Evolutionary conservation across 805 yeast species (phyloP).

Genomic region (Candida dendrica): DNA sequence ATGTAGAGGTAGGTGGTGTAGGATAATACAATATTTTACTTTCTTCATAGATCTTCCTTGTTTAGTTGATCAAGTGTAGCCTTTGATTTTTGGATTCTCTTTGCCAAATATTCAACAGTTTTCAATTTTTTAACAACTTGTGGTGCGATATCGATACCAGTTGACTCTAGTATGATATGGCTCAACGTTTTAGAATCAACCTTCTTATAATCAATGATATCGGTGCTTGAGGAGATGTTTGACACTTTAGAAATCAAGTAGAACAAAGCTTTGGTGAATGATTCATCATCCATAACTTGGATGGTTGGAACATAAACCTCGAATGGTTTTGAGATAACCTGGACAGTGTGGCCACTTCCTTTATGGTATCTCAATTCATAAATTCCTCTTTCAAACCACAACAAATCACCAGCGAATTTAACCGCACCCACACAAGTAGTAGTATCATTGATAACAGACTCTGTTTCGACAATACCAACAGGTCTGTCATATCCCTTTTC

Average conservation of each 20-base stretch:
- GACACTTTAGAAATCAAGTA: conserved; percentile 15
- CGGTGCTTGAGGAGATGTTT: conserved; percentile 12
- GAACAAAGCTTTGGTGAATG: conserved; percentile 24
- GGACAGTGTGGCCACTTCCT: conserved; percentile 62
- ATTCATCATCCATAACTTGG: conserved; percentile 22
- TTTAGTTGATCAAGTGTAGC: conserved; percentile 16
- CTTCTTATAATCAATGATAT: conserved; percentile 18
- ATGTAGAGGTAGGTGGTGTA: too few relatives aligned
- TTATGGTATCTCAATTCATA: conserved; percentile 72
- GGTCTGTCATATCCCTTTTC: conserved; percentile 24
- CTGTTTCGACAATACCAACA: conserved; percentile 6
- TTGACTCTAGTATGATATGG: conserved; percentile 23
- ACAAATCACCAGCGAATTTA: conserved; percentile 38
- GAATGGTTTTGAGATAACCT: conserved; percentile 57
- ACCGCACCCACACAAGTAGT: conserved; percentile 41
- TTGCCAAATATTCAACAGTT: conserved; percentile 11
- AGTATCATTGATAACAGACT: conserved; percentile 9
- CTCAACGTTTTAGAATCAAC: conserved; percentile 19
- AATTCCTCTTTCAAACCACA: conserved; percentile 61
- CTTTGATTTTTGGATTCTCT: conserved; percentile 17
- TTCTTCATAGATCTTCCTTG: conserved; percentile 2
- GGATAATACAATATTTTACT: too few relatives aligned
- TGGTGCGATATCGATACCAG: conserved; percentile 28
- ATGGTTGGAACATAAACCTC: conserved; percentile 42
- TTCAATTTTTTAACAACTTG: conserved; percentile 19